Base-by-base conservation (phyloP, 2,329 filamentous ascomycete genomes). In the Trichoderma cornu-damae region DNA sequence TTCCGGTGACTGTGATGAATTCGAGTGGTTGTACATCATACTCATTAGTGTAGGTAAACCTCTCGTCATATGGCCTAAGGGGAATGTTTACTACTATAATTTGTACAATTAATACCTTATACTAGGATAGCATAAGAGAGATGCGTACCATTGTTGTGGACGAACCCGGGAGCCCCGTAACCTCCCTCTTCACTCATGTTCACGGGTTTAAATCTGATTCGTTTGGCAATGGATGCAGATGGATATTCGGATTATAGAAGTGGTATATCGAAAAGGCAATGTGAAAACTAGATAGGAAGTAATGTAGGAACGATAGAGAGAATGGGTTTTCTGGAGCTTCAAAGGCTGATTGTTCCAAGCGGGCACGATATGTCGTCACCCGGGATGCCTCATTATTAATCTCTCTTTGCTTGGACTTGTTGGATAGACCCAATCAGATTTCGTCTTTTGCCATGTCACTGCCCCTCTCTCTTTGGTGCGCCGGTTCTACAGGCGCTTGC, bases 21-120 rank as follows among this genome's bases (percentile, higher is more conserved):
- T 53, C 50, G 20, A 53, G 40, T 9, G 50, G 50, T 24, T 53
- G 50, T 26, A 43, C 50, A 44, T 53, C 50, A n/a, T 44, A 44
- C n/a, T 44, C 50, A 37, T 53, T 18, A 4, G 38, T 53, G 38
- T 28, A 53, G 14, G 50, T 35, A 24, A 44, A 35, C 6, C 38
- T 44, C 24, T 53, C 28, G 38, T 52, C 49, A 18, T 42, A 18
- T 20, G 49, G 18, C 6, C 37, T 20, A 18, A 37, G 43, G 12
- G 49, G 12, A 14, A 52, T 14, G 8, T 52, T 43, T 22, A 52
- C 28, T 5, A 32, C 24, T 20, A 51, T 35, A 40, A 34, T 12
- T 3, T 18, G 6, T 28, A 34, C 6, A 8, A 11, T 52, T 7
- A 52, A 43, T 30, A 28, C 4, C 5, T n/a, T 18, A 5, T 14